Conservation (phyloP, 2,329 filamentous ascomycete genomes). For the Lachnellula suecica region DNA sequence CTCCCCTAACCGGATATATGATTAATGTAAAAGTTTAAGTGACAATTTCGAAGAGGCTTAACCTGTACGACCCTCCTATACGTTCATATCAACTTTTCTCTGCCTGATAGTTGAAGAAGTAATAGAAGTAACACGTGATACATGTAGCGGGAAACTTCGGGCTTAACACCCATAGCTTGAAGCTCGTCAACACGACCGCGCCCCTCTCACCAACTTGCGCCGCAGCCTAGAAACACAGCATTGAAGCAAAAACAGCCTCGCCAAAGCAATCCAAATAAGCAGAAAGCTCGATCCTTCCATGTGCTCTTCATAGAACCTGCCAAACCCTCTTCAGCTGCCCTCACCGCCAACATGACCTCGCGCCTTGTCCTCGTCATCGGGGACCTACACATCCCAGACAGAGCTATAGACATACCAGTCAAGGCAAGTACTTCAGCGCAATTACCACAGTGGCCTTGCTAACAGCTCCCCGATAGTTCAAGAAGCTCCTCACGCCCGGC, state of each 20-base stretch:
- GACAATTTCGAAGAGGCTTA: too few relatives aligned
- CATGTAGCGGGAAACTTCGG: neutral
- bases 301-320: neutral
- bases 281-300: neutral
- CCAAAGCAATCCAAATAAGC: neutral
- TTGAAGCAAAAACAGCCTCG: neutral
- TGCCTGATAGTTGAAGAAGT: too few relatives aligned
- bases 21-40: too few relatives aligned
- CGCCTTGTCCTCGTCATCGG: constrained; percentile 90
- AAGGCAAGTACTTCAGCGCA: constrained; percentile 58
- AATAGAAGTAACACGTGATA: too few relatives aligned
- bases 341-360: constrained; percentile 61
- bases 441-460: constrained; percentile 9
- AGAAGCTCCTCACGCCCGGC: constrained; percentile 78
- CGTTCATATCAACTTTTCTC: too few relatives aligned
- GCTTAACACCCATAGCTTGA: neutral
- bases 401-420: constrained; percentile 84
- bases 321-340: constrained; percentile 8
- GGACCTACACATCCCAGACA: constrained; percentile 90
- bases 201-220: constrained; percentile 14
- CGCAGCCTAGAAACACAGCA: constrained; percentile 6
- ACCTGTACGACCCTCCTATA: too few relatives aligned
- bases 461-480: constrained; percentile 57
- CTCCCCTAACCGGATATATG: too few relatives aligned
- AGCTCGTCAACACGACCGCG: neutral